A percentile compares a stretch with the other conserved stretches of the same genome.
These are phyloP conservation scores for Trichoderma asperelloides DNA, from an alignment of 495 filamentous ascomycete genomes.

Conservation along the genomic window DNA sequence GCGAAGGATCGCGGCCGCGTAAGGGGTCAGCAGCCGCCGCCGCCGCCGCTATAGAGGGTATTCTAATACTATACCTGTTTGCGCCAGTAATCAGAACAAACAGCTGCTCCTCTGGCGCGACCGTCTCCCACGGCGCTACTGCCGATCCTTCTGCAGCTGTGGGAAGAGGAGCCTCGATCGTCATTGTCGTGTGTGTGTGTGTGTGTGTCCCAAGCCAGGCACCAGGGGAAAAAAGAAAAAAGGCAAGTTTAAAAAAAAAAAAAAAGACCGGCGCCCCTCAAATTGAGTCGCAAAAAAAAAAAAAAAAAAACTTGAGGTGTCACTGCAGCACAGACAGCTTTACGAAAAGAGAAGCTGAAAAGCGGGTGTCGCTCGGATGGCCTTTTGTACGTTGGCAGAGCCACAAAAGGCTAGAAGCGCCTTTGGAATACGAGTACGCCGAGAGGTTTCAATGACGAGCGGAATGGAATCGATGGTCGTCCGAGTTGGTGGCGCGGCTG, in stretches of 20 bases:
- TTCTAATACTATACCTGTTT: slow-evolving; percentile 48
- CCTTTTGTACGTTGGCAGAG: too few species aligned
- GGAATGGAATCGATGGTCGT: too few species aligned
- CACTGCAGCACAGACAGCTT: not conserved
- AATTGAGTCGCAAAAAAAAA: not conserved
- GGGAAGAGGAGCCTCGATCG: not conserved
- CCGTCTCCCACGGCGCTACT: slow-evolving; percentile 40
- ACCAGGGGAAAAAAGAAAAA: not conserved
- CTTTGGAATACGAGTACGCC: too few species aligned
- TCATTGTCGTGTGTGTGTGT: not conserved
- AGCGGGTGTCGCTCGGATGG: too few species aligned
- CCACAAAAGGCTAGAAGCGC: too few species aligned
- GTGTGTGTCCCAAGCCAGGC: not conserved
- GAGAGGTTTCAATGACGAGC: too few species aligned
- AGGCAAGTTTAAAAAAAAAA: not conserved
- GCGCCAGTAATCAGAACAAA: slow-evolving; percentile 62
- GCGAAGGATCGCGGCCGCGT: not conserved
- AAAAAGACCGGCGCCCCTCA: not conserved
- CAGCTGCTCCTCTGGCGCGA: slow-evolving; percentile 34
- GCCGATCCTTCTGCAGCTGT: not conserved
- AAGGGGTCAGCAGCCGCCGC: not conserved
- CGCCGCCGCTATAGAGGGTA: too few species aligned
- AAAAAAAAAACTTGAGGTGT: not conserved
- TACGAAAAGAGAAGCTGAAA: too few species aligned
- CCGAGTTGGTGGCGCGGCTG: too few species aligned